Conservation (phyloP, 306 rosid genomes). For the Senna siamea region DNA sequence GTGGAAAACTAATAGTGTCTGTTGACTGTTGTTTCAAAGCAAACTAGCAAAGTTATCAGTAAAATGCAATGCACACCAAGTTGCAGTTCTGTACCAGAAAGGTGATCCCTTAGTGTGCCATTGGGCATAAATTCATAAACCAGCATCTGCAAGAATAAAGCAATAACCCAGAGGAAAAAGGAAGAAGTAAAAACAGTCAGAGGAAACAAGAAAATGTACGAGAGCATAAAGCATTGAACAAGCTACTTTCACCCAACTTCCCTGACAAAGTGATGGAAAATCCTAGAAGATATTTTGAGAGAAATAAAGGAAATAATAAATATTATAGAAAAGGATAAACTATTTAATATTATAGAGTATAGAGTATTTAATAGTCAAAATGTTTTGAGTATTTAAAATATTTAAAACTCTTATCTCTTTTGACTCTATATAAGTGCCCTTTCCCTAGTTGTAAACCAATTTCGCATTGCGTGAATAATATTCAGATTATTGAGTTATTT, state of each 20-base stretch:
- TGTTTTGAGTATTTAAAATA: too few species aligned
- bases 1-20: slow-evolving; percentile 12
- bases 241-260: slow-evolving; percentile 13
- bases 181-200: slow-evolving; percentile 8
- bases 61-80: slow-evolving; percentile 23
- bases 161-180: slow-evolving; percentile 29
- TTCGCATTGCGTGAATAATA: too few species aligned
- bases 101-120: slow-evolving; percentile 82
- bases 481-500: too few species aligned
- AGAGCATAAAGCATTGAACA: slow-evolving; percentile 6
- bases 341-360: too few species aligned
- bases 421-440: too few species aligned
- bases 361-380: too few species aligned
- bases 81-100: slow-evolving; percentile 59
- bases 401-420: too few species aligned
- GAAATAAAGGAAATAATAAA: too few species aligned
- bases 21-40: background rate
- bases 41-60: background rate
- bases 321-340: too few species aligned
- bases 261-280: background rate
- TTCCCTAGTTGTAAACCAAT: too few species aligned
- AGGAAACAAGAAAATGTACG: slow-evolving; percentile 8
- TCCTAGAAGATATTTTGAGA: too few species aligned
- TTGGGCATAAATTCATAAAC: slow-evolving; percentile 86
- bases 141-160: slow-evolving; percentile 79